Base-by-base conservation (phyloP, 257 asterid species). In the Hygrophila difformis region DNA sequence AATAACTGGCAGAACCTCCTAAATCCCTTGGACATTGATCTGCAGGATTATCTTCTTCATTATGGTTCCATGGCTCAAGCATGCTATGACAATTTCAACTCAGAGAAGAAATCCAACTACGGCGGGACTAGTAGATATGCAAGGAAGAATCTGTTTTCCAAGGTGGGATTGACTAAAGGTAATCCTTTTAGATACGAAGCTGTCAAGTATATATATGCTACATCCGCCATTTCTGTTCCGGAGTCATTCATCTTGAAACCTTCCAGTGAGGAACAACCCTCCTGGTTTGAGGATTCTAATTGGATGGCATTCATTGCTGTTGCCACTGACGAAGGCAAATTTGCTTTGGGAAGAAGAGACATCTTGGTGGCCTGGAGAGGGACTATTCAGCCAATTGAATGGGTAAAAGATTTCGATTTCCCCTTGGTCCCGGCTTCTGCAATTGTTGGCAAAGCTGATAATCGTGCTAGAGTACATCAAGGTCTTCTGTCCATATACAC, bases 361-460 rank as follows among this genome's bases (percentile, higher is more conserved):
- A 76, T 80, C 15, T n/a, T 80, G 65, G 46, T 77, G 39, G 74
- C 80, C 0, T 74, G 93, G 87, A 77, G 93, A 51, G 87, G 93
- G 12, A 74, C 81, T 3, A 48, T 77, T 21, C 29, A 51, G 44
- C 16, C 50, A 0, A 4, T 46, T 18, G 93, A 80, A 38, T 77
- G 83, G 81, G 44, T 29, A 9, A 66, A 73, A 20, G 87, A 80
- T 59, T 62, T 77, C n/a, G 81, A 77, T 18, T 71, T 62, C 20
- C 65, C 66, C 1, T 52, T 69, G 2, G 69, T 55, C 0, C 35
- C 74, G 1, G 77, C 81, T 0, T 10, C 60, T 10, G 22, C 18
- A 38, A 47, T 74, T 1, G 24, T 71, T 40, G 85, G 91, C 5
- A 44, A 16, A 1, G 6, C 22, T 1, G 11, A 19, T 6, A 40